Base-by-base conservation (phyloP, 441 rosid species). In the Populus trichocarpa region DNA sequence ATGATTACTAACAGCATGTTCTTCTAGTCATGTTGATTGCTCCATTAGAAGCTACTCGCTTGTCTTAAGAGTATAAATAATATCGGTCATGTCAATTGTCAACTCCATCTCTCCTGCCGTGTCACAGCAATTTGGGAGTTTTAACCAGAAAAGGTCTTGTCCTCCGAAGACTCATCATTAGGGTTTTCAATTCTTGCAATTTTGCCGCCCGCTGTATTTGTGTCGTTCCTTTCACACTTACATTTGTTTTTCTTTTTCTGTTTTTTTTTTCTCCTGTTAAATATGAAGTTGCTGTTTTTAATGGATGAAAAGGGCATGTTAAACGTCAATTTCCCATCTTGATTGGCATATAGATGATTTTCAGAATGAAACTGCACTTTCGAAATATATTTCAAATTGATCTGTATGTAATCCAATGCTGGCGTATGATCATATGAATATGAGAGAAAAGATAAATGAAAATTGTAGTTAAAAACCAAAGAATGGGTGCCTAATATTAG, bases 91-190 rank as follows among this genome's bases (percentile, higher is more conserved):
- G 53, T 71, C 79, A 33, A 9, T 2, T 53, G 14, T 66, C 23
- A 6, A 32, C 46, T 75, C 3, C 50, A 40, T 12, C 6, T 30
- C 40, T 11, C 25, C 4, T 11, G 4, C 53, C 7, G 13, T 59
- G 18, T 36, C 74, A 70, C 16, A 38, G 30, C 46, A 53, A 28
- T 7, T 14, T 30, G 42, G 73, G 59, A 67, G 30, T 67, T 67
- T 11, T 30, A 67, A 72, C 70, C 23, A 4, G 0, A 33, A 65
- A 72, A 22, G 38, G 36, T 65, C 67, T 25, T 30, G 30, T 76
- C 35, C 33, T 69, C 26, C 18, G 20, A 57, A 59, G 69, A 70
- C 74, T 63, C 70, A 30, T 77, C 69, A 64, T 71, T 65, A 40
- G 6, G 38, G 12, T 20, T 71, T 40, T 42, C 9, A 65, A 64